A percentile compares a stretch with the other conserved stretches of the same genome.
phyloP scores from a whole-genome alignment of 2,329 filamentous ascomycete genomes.

The Ophiostoma australiae region DNA sequence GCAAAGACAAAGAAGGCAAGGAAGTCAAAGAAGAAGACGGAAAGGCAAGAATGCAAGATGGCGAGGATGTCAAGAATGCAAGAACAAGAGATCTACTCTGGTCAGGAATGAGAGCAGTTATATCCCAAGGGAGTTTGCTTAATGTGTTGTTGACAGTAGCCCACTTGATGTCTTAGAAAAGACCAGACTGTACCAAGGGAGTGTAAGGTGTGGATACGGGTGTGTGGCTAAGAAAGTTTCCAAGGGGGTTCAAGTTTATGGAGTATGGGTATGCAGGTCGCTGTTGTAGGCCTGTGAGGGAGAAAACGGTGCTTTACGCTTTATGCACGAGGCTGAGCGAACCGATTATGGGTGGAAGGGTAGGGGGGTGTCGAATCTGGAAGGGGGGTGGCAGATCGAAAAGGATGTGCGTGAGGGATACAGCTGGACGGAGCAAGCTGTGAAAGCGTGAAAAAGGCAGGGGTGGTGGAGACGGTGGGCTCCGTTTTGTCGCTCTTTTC shows the following conservation, averaged over 20 bases:
- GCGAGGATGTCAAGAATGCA: neutral
- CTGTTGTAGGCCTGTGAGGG: conserved; percentile 5
- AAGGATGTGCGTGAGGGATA: conserved; percentile 14
- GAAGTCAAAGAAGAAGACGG: neutral
- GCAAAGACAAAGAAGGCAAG: conserved; percentile 13
- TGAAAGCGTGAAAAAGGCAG: conserved; percentile 1
- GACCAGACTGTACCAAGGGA: neutral
- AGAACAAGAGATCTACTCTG: conserved; percentile 17
- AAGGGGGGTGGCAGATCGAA: conserved; percentile 15
- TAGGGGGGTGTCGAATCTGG: conserved; percentile 12
- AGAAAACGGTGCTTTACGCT: conserved; percentile 20
- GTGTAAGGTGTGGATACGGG: neutral
- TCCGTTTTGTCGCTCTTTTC: conserved; percentile 9
- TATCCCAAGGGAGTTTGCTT: conserved; percentile 23
- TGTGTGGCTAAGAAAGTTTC: neutral
- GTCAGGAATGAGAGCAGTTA: conserved; percentile 27
- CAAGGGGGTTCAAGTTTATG: neutral
- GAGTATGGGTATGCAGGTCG: conserved; percentile 5
- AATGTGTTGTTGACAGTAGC: conserved; percentile 25
- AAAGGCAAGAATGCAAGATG: conserved; percentile 2
- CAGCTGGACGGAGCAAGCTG: conserved; percentile 21
- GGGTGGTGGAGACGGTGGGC: conserved; percentile 15
- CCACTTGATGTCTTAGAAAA: conserved; percentile 18
- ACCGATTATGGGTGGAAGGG: neutral
- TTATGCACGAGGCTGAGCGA: conserved; percentile 28